Evolutionary conservation across 148 eudicot genomes (phyloP), one percentile per base, ranked within the genome.

Genomic region (Rhododendron mucronatum): DNA sequence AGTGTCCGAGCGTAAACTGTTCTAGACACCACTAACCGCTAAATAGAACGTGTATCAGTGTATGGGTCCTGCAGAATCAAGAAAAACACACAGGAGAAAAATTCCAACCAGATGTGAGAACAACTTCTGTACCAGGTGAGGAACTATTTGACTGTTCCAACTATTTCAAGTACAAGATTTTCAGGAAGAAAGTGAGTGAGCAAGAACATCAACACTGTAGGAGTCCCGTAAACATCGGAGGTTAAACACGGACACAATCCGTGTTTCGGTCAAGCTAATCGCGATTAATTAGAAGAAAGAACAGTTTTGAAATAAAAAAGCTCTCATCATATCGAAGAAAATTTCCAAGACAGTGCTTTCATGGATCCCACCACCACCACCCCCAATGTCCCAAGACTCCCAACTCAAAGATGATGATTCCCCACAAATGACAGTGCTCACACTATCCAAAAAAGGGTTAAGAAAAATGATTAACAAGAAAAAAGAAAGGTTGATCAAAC

Each of bases 361-460:
- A 83, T 65, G 85, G 77, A 67, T 84, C 85, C 79, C 84, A 82
- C 84, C 84, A 82, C 75, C 80, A 83, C 78, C 85, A 69, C 78
- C 30, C 30, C 30, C 63, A 71, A 15, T 84, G 47, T 73, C 63
- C 79, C 78, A 44, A 67, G 35, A n/a, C 75, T 61, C 35, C 74
- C 74, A 28, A n/a, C 78, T 44, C 11, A 48, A 48, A 83, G 41
- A 26, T 15, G 77, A 83, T 45, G 77, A 83, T 45, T 83, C 57
- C 53, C 18, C 71, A 45, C 37, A n/a, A 67, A 83, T 67, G 78
- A 67, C 67, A 2, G 51, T 63, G 84, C 55, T 61, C 75, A 63
- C 84, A 44, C 5, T n/a, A 82, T 41, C 76, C 74, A 47, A 63
- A 82, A 82, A 61, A 63, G 76, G 50, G n/a, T 35, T 33, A 35